phyloP scores from a whole-genome alignment of 305 asterid species.

The Fraxinus sp. region DNA sequence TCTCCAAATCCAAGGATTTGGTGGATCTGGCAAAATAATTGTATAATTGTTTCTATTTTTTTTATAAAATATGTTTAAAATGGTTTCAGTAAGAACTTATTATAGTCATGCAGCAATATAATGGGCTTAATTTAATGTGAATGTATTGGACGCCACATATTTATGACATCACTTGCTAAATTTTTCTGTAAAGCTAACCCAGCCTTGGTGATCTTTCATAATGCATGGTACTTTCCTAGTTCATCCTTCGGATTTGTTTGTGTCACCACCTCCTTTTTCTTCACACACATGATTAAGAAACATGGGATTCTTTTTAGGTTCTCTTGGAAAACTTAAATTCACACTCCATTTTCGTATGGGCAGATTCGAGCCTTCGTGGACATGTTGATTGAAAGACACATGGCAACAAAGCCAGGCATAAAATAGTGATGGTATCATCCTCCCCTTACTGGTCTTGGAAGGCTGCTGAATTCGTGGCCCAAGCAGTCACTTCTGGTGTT shows the following conservation, averaged over 20 bases:
- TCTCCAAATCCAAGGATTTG: conserved; percentile 1
- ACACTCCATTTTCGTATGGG: conserved; percentile 27
- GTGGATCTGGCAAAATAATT: background rate
- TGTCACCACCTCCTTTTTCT: background rate
- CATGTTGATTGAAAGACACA: conserved; percentile 79
- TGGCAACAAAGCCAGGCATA: conserved; percentile 58
- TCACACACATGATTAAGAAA: conserved; percentile 17
- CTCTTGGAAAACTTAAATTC: conserved; percentile 26
- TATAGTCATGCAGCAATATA: background rate
- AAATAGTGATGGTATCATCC: conserved; percentile 35
- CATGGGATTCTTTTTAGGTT: conserved; percentile 5
- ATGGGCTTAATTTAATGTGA: conserved; percentile 17
- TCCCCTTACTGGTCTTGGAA: conserved; percentile 25
- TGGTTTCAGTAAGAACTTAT: conserved; percentile 1
- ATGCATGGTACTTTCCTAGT: background rate
- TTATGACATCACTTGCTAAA: conserved; percentile 1
- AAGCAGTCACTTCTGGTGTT: conserved; percentile 20
- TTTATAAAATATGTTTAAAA: background rate
- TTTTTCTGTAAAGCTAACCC: background rate
- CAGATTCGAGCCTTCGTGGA: conserved; percentile 99
- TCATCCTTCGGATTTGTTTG: conserved; percentile 5
- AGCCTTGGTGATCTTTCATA: conserved; percentile 8
- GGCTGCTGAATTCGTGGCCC: conserved; percentile 29
- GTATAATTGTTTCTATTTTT: background rate
- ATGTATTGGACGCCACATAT: background rate